Base-by-base conservation (phyloP, 1,284 basidiomycete species). In the Melampsora larici-populina region DNA sequence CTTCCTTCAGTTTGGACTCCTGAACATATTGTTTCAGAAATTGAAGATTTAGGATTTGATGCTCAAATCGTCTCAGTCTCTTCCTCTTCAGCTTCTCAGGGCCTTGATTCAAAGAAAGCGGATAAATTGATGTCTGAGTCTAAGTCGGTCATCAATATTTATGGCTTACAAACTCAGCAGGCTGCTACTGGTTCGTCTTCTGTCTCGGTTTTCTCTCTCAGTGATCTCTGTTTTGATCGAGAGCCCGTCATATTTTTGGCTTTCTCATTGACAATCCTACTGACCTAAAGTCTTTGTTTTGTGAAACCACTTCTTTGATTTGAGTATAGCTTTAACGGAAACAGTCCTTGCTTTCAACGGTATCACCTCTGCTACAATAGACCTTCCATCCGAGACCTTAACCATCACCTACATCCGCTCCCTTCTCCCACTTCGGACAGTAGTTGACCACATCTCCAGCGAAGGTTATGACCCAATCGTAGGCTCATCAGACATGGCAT, bases 41-140 rank as follows among this genome's bases (percentile, higher is more conserved):
- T 97, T 79, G 91, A 94, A 80, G 91, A 93, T 68, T 89, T 92
- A 85, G 94, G 94, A 31, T 96, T 93, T 83, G 92, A 97, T 82
- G 93, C 92, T 13, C 89, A 94, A 80, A 86, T 96, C n/a, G 88
- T 81, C 26, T 81, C 90, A 4, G 91, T 93, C 81, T 87, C 92
- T 70, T 87, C 90, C 78, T 21, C 60, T 26, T 67, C 67, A 46
- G 36, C 64, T 33, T 24, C 64, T 49, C 24, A 55, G 5, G 49
- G n/a, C 13, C n/a, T 31, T 26, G n/a, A 60, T 40, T 43, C 13
- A 24, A 68, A 76, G 67, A 62, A 58, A n/a, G 26, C 8, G 15
- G 55, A 24, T 17, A 24, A 24, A 21, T 15, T 31, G 67, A 58
- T 55, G 29, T 62, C 40, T 49, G 65, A 69, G 62, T 68, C 24